These are phyloP conservation scores for Aegle marmelos DNA, from an alignment of 345 rosid genomes.

Conservation along the genomic window DNA sequence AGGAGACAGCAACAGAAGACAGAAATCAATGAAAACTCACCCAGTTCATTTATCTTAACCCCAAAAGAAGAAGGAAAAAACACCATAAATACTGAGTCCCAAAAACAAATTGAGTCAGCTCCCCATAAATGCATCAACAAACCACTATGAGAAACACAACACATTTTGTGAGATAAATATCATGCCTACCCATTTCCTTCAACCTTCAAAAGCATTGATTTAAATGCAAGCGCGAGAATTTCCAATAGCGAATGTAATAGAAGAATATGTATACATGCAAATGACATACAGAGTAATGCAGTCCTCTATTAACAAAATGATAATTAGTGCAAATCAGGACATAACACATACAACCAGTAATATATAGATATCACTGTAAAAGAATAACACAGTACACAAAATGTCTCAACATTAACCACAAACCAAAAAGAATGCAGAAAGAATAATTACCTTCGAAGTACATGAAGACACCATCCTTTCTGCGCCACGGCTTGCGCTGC, in stretches of 20 bases:
- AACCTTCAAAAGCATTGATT: neutral
- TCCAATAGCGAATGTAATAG: neutral
- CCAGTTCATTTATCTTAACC: neutral
- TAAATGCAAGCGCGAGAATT: neutral
- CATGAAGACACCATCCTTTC: conserved; percentile 98
- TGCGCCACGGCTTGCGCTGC: conserved; percentile 95
- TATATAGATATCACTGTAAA: neutral
- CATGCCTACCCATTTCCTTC: neutral
- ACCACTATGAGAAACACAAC: neutral
- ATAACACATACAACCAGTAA: neutral
- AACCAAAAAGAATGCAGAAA: neutral
- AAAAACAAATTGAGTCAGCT: too few relatives aligned
- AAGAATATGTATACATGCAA: neutral
- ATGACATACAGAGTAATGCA: neutral
- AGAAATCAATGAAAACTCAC: neutral
- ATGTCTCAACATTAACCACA: neutral
- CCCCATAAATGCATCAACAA: neutral
- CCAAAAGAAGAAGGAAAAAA: neutral
- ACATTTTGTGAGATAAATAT: neutral
- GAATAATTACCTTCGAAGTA: conserved; percentile 66
- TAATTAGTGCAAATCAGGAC: neutral
- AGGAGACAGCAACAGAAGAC: neutral
- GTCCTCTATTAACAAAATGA: neutral
- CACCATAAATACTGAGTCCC: neutral
- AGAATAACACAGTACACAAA: neutral